phyloP scores from a whole-genome alignment of 306 rosid species.

The Cicer pinnatifidum region DNA sequence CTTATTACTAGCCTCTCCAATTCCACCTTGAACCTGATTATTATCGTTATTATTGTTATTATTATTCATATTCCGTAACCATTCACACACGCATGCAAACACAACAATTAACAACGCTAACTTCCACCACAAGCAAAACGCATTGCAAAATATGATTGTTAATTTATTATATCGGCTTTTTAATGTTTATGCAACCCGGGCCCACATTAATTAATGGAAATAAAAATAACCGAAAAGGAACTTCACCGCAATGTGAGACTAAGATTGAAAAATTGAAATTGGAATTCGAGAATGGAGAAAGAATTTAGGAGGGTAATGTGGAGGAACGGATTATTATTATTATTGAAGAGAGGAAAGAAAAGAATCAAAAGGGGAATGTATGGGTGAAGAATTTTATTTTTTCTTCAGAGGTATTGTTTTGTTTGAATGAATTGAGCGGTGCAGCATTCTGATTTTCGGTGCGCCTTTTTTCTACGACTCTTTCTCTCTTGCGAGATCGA shows the following conservation, averaged over 20 bases:
- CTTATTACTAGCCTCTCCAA: constrained; percentile 55
- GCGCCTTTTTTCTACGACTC: background rate
- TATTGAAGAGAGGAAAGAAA: constrained; percentile 6
- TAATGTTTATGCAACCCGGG: too few relatives aligned
- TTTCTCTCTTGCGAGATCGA: background rate
- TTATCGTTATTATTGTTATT: background rate
- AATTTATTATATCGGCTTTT: too few relatives aligned
- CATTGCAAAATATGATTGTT: background rate
- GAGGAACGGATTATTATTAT: background rate
- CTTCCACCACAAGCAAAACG: constrained; percentile 42
- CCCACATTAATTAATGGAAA: too few relatives aligned
- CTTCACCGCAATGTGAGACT: constrained; percentile 29
- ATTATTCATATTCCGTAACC: background rate
- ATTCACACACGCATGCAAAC: background rate
- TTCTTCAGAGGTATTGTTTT: background rate
- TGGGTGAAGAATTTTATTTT: background rate
- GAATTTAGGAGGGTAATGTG: background rate
- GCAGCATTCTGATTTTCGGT: constrained; percentile 18
- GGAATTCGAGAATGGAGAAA: background rate
- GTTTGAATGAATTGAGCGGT: constrained; percentile 34
- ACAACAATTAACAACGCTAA: background rate
- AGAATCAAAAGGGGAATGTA: background rate
- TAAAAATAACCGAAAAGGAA: background rate
- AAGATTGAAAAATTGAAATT: background rate
- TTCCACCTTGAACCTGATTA: constrained; percentile 12